Conservation (phyloP, 257 asterid genomes). For the Avicennia marina region DNA sequence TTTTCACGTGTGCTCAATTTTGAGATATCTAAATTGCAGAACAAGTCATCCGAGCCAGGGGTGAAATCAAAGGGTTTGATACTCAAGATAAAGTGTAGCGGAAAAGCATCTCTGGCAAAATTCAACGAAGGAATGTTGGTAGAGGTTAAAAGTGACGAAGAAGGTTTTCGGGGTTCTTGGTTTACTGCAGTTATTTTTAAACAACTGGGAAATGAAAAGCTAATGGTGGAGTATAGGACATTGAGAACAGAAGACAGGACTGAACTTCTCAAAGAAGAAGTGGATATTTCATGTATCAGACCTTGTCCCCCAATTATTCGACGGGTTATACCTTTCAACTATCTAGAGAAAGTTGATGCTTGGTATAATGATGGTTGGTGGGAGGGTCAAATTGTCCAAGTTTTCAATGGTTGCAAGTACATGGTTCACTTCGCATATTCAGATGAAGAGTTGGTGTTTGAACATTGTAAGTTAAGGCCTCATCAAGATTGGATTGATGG, state of each 20-base stretch:
- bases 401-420: constrained; percentile 26
- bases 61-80: constrained; percentile 26
- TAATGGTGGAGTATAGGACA: constrained; percentile 43
- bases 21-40: constrained; percentile 25
- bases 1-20: background rate
- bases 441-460: constrained; percentile 29
- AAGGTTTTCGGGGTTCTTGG: constrained; percentile 40
- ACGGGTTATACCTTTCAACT: constrained; percentile 29
- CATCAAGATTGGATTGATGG: constrained; percentile 50
- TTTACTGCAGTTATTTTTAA: constrained; percentile 37
- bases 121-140: constrained; percentile 42
- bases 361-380: constrained; percentile 58
- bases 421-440: constrained; percentile 24
- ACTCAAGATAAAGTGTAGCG: constrained; percentile 33
- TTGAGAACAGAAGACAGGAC: constrained; percentile 27
- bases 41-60: constrained; percentile 19
- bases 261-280: constrained; percentile 40
- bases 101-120: constrained; percentile 12
- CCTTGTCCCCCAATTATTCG: constrained; percentile 33
- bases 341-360: constrained; percentile 43
- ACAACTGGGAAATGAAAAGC: constrained; percentile 21
- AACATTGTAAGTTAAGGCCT: constrained; percentile 41
- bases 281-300: constrained; percentile 35
- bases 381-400: constrained; percentile 39
- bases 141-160: constrained; percentile 38